A percentile compares a stretch with the other conserved stretches of the same genome.
Evolutionary conservation across 495 filamentous ascomycete genomes (phyloP).

Genomic region (Aspergillus sclerotioniger): DNA sequence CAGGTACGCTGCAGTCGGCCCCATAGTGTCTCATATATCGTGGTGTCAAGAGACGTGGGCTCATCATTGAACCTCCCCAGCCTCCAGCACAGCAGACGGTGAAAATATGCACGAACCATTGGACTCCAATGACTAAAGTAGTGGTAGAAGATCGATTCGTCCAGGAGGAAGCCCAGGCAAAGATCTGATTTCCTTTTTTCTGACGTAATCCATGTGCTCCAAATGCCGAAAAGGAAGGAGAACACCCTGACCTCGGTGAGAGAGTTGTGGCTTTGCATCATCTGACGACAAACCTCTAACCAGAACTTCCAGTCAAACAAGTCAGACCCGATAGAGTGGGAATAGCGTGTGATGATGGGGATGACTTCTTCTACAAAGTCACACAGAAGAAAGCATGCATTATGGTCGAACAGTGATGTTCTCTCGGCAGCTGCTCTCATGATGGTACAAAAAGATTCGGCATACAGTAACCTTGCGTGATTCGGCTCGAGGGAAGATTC

Average conservation of each 20-base stretch:
- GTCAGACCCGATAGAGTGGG: slow-evolving; percentile 44
- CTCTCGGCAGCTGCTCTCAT: slow-evolving; percentile 70
- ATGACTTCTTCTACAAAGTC: slow-evolving; percentile 86
- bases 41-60: slow-evolving; percentile 58
- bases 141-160: slow-evolving; percentile 72
- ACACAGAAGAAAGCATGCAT: slow-evolving; percentile 86
- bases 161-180: slow-evolving; percentile 79
- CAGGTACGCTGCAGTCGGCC: slow-evolving; percentile 70
- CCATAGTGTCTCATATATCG: slow-evolving; percentile 68
- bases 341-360: slow-evolving; percentile 57
- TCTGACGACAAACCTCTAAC: slow-evolving; percentile 77
- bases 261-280: slow-evolving; percentile 86
- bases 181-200: slow-evolving; percentile 67
- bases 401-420: slow-evolving; percentile 81
- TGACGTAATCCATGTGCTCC: slow-evolving; percentile 69
- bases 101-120: slow-evolving; percentile 95
- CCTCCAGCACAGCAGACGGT: slow-evolving; percentile 92
- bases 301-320: slow-evolving; percentile 84
- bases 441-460: slow-evolving; percentile 70
- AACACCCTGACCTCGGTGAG: slow-evolving; percentile 90
- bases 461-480: slow-evolving; percentile 66
- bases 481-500: slow-evolving; percentile 58
- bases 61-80: slow-evolving; percentile 74
- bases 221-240: slow-evolving; percentile 79
- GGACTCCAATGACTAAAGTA: slow-evolving; percentile 98